Percentiles rank a stretch among this genome's conserved stretches.
These are phyloP conservation scores for Dactylorhiza incarnata DNA, from an alignment of 106 monocot genomes.

Conservation along the genomic window DNA sequence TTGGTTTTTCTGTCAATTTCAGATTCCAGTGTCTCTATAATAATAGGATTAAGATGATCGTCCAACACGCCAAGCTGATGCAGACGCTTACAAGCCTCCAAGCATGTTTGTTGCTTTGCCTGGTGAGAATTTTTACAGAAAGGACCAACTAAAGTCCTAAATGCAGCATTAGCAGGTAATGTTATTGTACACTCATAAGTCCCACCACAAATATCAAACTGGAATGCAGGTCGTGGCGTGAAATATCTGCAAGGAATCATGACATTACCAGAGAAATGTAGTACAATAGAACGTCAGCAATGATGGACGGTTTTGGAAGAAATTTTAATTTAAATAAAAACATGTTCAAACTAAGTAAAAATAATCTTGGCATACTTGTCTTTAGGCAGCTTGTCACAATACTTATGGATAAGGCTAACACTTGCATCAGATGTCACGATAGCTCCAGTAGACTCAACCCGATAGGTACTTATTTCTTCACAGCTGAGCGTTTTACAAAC, in stretches of 20 bases:
- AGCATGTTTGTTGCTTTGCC: conserved; percentile 69
- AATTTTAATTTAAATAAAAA: not conserved
- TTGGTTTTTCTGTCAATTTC: conserved; percentile 15
- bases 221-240: conserved; percentile 47
- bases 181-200: conserved; percentile 61
- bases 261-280: not conserved
- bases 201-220: conserved; percentile 21
- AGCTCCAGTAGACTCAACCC: conserved; percentile 79
- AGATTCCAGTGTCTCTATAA: conserved; percentile 31
- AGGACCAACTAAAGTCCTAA: conserved; percentile 59
- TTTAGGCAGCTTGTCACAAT: conserved; percentile 78
- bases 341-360: not conserved
- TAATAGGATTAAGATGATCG: conserved; percentile 65
- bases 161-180: conserved; percentile 75
- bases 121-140: conserved; percentile 34
- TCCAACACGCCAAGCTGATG: conserved; percentile 70
- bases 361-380: conserved; percentile 51
- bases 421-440: conserved; percentile 59
- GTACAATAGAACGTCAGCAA: not conserved
- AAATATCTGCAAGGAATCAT: conserved; percentile 35
- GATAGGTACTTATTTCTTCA: conserved; percentile 35
- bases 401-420: conserved; percentile 53
- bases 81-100: conserved; percentile 77
- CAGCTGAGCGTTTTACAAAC: conserved; percentile 9
- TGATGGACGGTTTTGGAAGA: not conserved